Evolutionary conservation across 2,329 filamentous ascomycete genomes (phyloP), one percentile per base, ranked within the genome.

Genomic region (Pseudonectria buxi): DNA sequence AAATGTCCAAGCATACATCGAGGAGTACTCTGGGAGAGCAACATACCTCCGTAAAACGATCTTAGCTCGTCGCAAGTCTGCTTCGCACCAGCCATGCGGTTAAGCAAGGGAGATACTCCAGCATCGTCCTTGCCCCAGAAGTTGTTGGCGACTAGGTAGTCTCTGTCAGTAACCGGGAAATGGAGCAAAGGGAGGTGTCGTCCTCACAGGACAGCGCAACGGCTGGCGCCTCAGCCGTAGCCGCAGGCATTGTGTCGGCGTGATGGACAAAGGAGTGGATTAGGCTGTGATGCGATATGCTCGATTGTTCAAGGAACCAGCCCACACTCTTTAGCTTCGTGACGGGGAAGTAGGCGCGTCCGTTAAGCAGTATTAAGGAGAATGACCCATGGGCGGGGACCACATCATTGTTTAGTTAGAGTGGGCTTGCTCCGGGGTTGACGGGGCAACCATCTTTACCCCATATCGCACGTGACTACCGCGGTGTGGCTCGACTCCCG

Each of bases 101-200:
- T 86, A 22, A 98, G 74, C 55, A 98, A 77, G 39, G 92, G 94
- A 30, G 74, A 74, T 55, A 98, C 89, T 58, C 92, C 94, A 33
- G 90, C 92, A 71, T 98, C 92, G 61, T 96, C 90, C 71, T 94
- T 96, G 46, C 92, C 92, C 92, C 92, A 98, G 64, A 98, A 98
- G 62, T 98, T 98, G 69, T 98, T 98, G 55, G 92, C 90, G 68
- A 98, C 89, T 89, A 24, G 28, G 16, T 24, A 31, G 31, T 14
- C 24, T 18, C 33, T 33, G 41, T 54, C 35, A 56, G 54, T 18
- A 10, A 32, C 14, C 13, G 24, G 6, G n/a, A 30, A 10, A 10
- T 4, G 24, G 11, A 13, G 12, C 7, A 31, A 26, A 13, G 10
- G 13, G 10, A 28, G 15, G 26, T 10, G 26, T 27, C 28, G 31